Conservation (phyloP, 169 alveolate genomes). For the Besnoitia besnoiti region DNA sequence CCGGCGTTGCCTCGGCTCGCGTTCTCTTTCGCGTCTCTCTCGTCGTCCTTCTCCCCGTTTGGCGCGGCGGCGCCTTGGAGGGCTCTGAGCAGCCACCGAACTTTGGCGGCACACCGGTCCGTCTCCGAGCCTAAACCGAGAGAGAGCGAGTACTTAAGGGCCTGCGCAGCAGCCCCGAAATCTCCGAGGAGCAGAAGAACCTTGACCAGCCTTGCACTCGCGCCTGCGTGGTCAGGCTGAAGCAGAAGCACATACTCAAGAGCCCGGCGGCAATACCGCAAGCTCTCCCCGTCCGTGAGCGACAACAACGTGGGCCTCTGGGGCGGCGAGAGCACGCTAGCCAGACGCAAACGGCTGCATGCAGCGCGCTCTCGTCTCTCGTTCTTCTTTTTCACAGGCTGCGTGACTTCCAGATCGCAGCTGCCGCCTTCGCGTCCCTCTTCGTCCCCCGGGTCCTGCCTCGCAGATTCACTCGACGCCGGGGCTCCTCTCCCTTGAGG, state of each 20-base stretch:
- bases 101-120: constrained; percentile 44
- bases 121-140: constrained; percentile 3
- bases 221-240: constrained; percentile 54
- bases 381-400: neutral
- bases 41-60: neutral
- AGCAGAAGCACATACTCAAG: constrained; percentile 56
- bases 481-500: neutral
- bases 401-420: neutral
- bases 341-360: constrained; percentile 1
- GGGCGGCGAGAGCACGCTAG: neutral
- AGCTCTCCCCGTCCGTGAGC: neutral
- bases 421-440: neutral
- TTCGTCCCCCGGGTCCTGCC: neutral
- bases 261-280: constrained; percentile 54
- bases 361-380: neutral
- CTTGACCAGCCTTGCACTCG: constrained; percentile 52
- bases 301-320: constrained; percentile 4
- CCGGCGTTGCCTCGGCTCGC: neutral
- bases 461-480: neutral
- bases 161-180: constrained; percentile 59
- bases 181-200: constrained; percentile 62
- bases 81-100: constrained; percentile 51
- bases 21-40: neutral
- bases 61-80: neutral
- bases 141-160: constrained; percentile 43